Conservation (phyloP, 306 rosid genomes). For the Rosa rugosa region DNA sequence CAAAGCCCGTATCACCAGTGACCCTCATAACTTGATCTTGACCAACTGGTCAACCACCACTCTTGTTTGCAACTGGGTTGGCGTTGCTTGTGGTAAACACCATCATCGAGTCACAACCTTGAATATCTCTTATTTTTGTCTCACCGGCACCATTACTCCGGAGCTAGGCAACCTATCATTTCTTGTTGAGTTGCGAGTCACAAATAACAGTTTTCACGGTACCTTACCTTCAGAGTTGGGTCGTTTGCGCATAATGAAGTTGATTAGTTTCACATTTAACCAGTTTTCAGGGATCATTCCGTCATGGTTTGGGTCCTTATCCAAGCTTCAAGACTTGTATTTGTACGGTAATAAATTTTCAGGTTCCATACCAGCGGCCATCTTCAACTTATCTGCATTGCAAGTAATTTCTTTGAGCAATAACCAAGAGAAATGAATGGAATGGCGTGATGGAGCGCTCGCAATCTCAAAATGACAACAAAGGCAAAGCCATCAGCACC, state of each 20-base stretch:
- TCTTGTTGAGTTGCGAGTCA: background rate
- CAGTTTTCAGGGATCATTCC: background rate
- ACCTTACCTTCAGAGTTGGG: no score
- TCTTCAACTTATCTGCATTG: conserved; percentile 28
- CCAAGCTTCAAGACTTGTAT: background rate
- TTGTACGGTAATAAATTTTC: background rate
- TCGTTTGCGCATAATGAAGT: no score
- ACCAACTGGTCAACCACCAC: conserved; percentile 17
- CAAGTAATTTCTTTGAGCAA: background rate
- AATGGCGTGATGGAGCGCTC: background rate
- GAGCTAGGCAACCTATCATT: conserved; percentile 23
- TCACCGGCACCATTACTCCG: conserved; percentile 20
- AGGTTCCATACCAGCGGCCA: conserved; percentile 2
- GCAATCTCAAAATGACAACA: background rate
- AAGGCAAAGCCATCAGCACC: conserved; percentile 17
- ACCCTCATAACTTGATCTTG: conserved; percentile 8
- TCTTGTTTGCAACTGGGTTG: conserved; percentile 23
- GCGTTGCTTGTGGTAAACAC: background rate
- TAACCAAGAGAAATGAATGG: background rate
- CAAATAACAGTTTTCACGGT: conserved; percentile 26
- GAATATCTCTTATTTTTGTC: conserved; percentile 14
- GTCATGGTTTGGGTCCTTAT: conserved; percentile 9
- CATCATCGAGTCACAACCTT: conserved; percentile 7
- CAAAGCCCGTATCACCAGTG: conserved; percentile 12
- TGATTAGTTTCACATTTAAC: no score